Base-by-base conservation (phyloP, 345 rosid genomes). In the Euphorbia pulcherrima region DNA sequence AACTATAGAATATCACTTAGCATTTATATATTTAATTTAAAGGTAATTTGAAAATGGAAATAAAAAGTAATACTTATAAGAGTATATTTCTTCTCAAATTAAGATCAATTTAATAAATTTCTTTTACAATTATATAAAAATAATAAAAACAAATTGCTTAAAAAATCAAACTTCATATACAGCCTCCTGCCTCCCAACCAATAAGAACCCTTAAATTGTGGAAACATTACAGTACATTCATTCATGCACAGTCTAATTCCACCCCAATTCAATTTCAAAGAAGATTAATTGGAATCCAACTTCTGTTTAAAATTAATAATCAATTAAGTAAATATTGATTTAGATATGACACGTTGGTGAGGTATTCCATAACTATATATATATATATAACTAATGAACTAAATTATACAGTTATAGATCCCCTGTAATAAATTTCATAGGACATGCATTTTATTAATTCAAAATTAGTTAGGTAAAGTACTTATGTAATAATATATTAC, bases 181-280 rank as follows among this genome's bases (percentile, higher is more conserved):
- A 26, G 48, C n/a, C 13, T 60, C 17, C 20, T 33, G 4, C n/a
- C 24, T 23, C 21, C 50, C 33, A 0, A 62, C 28, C 30, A 13
- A 47, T 47, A 62, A 1, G 37, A 33, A 64, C 46, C 65, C 79
- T 66, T 37, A 33, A 23, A n/a, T 54, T 54, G 68, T 70, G 79
- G 72, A 60, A 55, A 44, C 67, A 47, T 4, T 0, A 14, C 11
- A 47, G 23, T 50, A 18, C 24, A 50, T 50, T n/a, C 54, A 50
- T 39, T n/a, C 54, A 50, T 39, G 44, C 44, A 39, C 44, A 6
- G 9, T 50, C 53, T 46, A 46, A 18, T 3, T 48, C 6, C 6
- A 16, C 18, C 6, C 53, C 3, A 6, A 39, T 50, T 50, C 54
- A 48, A 17, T 48, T 48, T 48, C 3, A n/a, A 50, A 50, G 2